A percentile compares a stretch with the other conserved stretches of the same genome.
phyloP scores from a whole-genome alignment of 306 rosid species.

The Glycine soja region DNA sequence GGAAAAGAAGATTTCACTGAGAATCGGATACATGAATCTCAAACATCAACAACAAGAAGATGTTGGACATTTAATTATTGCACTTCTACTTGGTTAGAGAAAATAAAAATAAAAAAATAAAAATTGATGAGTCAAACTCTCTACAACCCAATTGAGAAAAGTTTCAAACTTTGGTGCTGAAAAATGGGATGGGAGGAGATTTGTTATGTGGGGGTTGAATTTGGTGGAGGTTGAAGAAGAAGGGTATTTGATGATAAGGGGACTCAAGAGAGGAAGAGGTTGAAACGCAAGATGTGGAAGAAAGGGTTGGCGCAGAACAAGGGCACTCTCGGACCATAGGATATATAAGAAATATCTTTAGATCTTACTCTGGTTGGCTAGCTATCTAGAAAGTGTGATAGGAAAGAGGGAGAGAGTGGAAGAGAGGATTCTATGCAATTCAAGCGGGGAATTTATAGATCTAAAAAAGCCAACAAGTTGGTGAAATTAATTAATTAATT shows the following conservation, averaged over 20 bases:
- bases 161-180: conserved; percentile 11
- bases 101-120: too few relatives aligned
- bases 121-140: background rate
- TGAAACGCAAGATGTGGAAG: conserved; percentile 36
- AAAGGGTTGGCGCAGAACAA: conserved; percentile 29
- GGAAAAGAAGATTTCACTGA: conserved; percentile 74
- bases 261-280: background rate
- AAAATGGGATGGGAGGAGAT: background rate
- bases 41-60: conserved; percentile 69
- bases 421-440: conserved; percentile 35
- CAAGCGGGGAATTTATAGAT: conserved; percentile 66
- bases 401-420: conserved; percentile 47
- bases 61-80: conserved; percentile 65
- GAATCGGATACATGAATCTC: conserved; percentile 94
- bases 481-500: background rate
- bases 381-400: too few relatives aligned
- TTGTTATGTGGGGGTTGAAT: background rate
- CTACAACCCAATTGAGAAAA: conserved; percentile 16
- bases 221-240: too few relatives aligned
- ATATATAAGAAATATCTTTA: conserved; percentile 33
- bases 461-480: conserved; percentile 38
- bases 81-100: background rate
- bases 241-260: background rate
- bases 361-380: background rate
- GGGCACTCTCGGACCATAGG: conserved; percentile 39